These are phyloP conservation scores for Obba rivulosa DNA, from an alignment of 768 basidiomycete genomes.

Conservation along the genomic window DNA sequence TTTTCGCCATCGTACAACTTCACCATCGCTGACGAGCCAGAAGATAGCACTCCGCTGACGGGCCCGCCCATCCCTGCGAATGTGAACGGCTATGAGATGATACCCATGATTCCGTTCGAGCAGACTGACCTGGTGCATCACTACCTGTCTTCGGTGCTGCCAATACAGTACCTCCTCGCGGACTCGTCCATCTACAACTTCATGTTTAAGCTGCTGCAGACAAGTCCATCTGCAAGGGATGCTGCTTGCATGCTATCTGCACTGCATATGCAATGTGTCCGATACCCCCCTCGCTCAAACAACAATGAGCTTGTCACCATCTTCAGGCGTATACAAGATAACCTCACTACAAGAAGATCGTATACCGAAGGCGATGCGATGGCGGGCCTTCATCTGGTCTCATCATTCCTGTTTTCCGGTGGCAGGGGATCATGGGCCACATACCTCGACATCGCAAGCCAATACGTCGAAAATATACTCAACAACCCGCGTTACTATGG, in stretches of 20 bases:
- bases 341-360: conserved; percentile 10
- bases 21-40: conserved; percentile 10
- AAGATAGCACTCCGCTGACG: conserved; percentile 5
- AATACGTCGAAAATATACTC: conserved; percentile 49
- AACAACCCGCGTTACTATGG: conserved; percentile 29
- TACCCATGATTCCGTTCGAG: conserved; percentile 16
- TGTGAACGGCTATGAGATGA: conserved; percentile 11
- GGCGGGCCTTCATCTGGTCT: conserved; percentile 71
- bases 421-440: conserved; percentile 64
- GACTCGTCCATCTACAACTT: conserved; percentile 40
- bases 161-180: conserved; percentile 66
- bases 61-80: conserved; percentile 11
- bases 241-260: conserved; percentile 61
- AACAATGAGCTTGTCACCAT: conserved; percentile 11
- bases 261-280: conserved; percentile 40
- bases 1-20: conserved; percentile 18
- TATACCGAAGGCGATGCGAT: conserved; percentile 67
- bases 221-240: conserved; percentile 41
- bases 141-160: conserved; percentile 60
- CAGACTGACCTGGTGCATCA: conserved; percentile 30
- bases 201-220: conserved; percentile 46
- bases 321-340: conserved; percentile 18
- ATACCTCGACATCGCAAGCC: conserved; percentile 59
- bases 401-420: conserved; percentile 73
- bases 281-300: conserved; percentile 9